Evolutionary conservation across 1,139 yeast species (phyloP).

Genomic region (Suhomyces maxii): DNA sequence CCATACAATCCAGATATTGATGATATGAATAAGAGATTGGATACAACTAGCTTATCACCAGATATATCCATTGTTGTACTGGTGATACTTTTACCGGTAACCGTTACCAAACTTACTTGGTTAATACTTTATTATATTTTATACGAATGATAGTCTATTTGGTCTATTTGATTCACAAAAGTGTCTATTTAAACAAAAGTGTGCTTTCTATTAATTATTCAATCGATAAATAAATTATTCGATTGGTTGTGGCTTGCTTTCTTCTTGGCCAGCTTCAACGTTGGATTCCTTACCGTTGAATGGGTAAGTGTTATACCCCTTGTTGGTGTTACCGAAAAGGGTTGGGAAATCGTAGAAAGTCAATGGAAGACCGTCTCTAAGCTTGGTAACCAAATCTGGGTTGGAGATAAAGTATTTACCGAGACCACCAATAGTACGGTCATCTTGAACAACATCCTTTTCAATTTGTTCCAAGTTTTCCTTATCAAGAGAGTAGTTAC

Average conservation of each 20-base stretch:
- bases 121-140: no score
- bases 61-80: no score
- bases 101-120: no score
- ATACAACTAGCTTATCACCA: no score
- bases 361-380: slow-evolving; percentile 27
- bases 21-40: no score
- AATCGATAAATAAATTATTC: background rate
- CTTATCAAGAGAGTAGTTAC: slow-evolving; percentile 28
- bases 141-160: no score
- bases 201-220: background rate
- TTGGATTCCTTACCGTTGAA: background rate
- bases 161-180: no score
- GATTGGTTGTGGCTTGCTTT: background rate
- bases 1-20: no score
- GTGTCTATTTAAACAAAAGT: background rate
- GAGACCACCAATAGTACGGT: slow-evolving; percentile 41
- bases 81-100: no score
- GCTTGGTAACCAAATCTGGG: slow-evolving; percentile 52
- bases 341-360: slow-evolving; percentile 13
- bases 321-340: slow-evolving; percentile 6
- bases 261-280: background rate
- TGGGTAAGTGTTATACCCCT: slow-evolving; percentile 11
- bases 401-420: slow-evolving; percentile 52
- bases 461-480: slow-evolving; percentile 15
- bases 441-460: slow-evolving; percentile 17